Evolutionary conservation across 2,329 filamentous ascomycete genomes (phyloP).

Genomic region (Colletotrichum spaethianum): DNA sequence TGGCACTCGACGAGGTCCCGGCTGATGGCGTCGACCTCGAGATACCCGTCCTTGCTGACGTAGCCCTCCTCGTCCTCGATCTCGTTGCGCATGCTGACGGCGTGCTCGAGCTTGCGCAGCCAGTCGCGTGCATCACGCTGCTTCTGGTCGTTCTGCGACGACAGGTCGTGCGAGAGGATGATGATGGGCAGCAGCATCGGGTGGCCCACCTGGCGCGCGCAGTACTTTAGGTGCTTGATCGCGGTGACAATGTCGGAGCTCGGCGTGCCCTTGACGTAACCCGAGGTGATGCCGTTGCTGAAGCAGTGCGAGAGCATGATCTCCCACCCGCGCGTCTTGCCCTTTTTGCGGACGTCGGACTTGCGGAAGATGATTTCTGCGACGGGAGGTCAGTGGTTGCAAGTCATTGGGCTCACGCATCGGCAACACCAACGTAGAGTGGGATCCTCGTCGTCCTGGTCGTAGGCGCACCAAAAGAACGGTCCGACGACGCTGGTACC

Average conservation of each 20-base stretch:
- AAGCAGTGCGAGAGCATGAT: conserved; percentile 73
- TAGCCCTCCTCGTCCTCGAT: conserved; percentile 70
- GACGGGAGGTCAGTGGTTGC: conserved; percentile 18
- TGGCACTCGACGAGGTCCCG: conserved; percentile 75
- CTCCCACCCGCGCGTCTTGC: conserved; percentile 75
- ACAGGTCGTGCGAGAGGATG: conserved; percentile 71
- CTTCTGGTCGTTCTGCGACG: conserved; percentile 69
- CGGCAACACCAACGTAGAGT: conserved; percentile 65
- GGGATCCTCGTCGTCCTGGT: conserved; percentile 69
- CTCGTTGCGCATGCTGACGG: conserved; percentile 72
- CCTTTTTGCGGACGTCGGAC: conserved; percentile 76
- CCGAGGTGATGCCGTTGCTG: conserved; percentile 68
- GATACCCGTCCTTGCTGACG: conserved; percentile 62
- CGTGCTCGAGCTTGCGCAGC: conserved; percentile 73
- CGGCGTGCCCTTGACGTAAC: conserved; percentile 73
- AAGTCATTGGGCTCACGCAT: background rate
- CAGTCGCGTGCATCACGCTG: conserved; percentile 75
- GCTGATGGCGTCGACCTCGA: conserved; percentile 73
- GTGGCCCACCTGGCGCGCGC: conserved; percentile 66
- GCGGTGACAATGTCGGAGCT: conserved; percentile 67
- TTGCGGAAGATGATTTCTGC: conserved; percentile 75
- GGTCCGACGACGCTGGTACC: conserved; percentile 72
- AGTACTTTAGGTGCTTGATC: conserved; percentile 65
- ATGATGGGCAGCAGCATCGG: conserved; percentile 72
- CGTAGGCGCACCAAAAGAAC: conserved; percentile 73